Evolutionary conservation across 345 rosid genomes (phyloP).

Genomic region (Gossypium bickii): DNA sequence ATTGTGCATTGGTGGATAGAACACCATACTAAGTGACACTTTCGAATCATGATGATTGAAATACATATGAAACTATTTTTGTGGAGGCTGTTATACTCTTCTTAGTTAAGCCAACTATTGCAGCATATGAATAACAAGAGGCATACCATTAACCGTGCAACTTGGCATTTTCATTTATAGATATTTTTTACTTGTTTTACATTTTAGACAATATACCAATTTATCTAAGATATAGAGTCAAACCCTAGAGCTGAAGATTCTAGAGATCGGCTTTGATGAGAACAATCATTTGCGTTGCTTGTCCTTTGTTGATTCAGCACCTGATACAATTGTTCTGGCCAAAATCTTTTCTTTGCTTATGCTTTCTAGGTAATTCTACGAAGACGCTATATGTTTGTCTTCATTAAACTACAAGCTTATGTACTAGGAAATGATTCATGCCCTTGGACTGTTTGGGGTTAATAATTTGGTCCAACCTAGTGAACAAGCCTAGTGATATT

Average conservation of each 20-base stretch:
- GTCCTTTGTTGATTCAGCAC: not conserved
- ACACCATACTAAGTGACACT: not conserved
- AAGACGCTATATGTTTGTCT: not conserved
- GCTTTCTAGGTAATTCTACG: not conserved
- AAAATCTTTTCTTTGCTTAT: not conserved
- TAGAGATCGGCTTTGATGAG: not conserved
- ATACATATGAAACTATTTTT: not conserved
- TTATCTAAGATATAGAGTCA: not conserved
- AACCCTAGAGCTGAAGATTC: not conserved
- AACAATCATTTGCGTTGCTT: not conserved
- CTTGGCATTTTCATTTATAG: not conserved
- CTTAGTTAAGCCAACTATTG: not conserved
- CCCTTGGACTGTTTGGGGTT: not conserved
- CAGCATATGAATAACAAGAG: not conserved
- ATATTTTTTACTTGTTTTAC: not conserved
- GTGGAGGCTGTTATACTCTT: not conserved
- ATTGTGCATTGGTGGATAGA: not conserved
- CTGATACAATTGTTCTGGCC: too few species aligned
- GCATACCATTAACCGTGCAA: not conserved
- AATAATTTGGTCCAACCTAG: not conserved
- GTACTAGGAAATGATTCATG: not conserved
- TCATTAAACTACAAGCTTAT: not conserved
- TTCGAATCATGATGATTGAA: not conserved
- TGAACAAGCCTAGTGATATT: not conserved
- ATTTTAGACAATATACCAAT: not conserved